Percentiles rank a stretch among this genome's conserved stretches.
Evolutionary conservation across 2,329 filamentous ascomycete species (phyloP).

Genomic region (Colletotrichum gigasporum): DNA sequence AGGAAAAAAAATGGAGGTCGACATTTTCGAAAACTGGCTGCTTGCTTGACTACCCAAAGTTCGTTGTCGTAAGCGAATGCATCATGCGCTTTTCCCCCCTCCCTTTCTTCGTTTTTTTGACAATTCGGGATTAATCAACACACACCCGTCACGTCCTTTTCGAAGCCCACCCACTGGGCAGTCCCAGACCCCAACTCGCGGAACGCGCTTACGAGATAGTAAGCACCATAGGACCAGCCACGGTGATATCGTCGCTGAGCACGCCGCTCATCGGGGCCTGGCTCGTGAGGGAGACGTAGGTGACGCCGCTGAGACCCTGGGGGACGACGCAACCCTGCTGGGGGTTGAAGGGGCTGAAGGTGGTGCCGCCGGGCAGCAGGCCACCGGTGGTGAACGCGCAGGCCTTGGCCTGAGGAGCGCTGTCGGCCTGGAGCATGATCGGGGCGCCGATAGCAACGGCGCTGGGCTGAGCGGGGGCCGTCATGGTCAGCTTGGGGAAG

Average conservation of each 20-base stretch:
- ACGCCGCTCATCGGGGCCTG: constrained; percentile 57
- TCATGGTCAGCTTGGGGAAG: constrained; percentile 66
- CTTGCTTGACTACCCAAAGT: constrained; percentile 25
- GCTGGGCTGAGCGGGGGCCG: constrained; percentile 56
- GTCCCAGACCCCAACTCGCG: neutral
- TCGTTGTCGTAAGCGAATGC: constrained; percentile 20
- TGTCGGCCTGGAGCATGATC: constrained; percentile 60
- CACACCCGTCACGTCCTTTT: constrained; percentile 18
- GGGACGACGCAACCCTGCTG: constrained; percentile 69
- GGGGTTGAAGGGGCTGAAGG: constrained; percentile 66
- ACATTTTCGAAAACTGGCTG: constrained; percentile 31
- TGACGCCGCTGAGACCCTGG: constrained; percentile 68
- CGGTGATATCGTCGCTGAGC: constrained; percentile 69
- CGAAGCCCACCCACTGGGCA: neutral
- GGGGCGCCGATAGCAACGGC: constrained; percentile 50
- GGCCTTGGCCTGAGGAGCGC: constrained; percentile 61
- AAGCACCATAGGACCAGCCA: constrained; percentile 72
- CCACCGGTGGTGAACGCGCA: constrained; percentile 75
- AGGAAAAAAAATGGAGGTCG: constrained; percentile 25
- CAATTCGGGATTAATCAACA: constrained; percentile 28
- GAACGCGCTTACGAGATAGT: constrained; percentile 53
- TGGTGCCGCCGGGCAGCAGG: constrained; percentile 63
- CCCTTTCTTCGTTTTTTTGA: neutral
- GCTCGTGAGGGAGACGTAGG: constrained; percentile 74
- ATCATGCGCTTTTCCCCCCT: constrained; percentile 15